Percentiles rank a stretch among this genome's conserved stretches.
phyloP scores from a whole-genome alignment of 805 yeast species.

The Wickerhamomyces queroliae region DNA sequence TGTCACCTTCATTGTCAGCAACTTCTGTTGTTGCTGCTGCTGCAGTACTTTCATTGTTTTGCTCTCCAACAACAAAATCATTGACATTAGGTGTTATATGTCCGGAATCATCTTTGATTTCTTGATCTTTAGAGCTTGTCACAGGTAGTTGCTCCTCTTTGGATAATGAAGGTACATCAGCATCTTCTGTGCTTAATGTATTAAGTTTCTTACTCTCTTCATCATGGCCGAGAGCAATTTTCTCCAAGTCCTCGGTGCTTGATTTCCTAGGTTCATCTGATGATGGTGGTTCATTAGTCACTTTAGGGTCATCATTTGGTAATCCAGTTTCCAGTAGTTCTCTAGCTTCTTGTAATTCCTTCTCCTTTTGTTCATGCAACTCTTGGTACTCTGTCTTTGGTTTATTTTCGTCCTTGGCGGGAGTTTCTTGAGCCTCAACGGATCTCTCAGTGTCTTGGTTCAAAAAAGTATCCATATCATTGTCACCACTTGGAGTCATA shows the following conservation, averaged over 20 bases:
- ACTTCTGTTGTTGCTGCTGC: neutral
- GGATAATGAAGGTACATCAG: too few species aligned
- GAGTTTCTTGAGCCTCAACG: neutral
- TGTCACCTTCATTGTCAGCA: constrained; percentile 2
- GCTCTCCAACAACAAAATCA: too few species aligned
- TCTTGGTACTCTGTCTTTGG: neutral
- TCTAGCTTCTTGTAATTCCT: neutral
- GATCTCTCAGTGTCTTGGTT: too few species aligned
- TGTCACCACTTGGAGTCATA: too few species aligned
- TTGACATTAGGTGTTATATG: neutral
- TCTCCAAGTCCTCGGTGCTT: neutral
- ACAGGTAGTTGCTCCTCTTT: too few species aligned
- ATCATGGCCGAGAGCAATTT: neutral
- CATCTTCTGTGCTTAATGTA: neutral
- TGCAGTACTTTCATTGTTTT: neutral
- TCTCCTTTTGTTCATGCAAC: neutral
- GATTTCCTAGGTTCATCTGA: neutral
- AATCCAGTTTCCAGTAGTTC: neutral
- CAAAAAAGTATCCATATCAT: too few species aligned
- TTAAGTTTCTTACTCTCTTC: neutral
- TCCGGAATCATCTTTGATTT: neutral
- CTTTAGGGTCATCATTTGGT: neutral
- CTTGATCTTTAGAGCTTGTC: neutral
- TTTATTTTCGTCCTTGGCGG: neutral
- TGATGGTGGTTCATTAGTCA: neutral